Evolutionary conservation across 2,329 filamentous ascomycete genomes (phyloP), one percentile per base, ranked within the genome.

Genomic region (Xylariaceae sp.): DNA sequence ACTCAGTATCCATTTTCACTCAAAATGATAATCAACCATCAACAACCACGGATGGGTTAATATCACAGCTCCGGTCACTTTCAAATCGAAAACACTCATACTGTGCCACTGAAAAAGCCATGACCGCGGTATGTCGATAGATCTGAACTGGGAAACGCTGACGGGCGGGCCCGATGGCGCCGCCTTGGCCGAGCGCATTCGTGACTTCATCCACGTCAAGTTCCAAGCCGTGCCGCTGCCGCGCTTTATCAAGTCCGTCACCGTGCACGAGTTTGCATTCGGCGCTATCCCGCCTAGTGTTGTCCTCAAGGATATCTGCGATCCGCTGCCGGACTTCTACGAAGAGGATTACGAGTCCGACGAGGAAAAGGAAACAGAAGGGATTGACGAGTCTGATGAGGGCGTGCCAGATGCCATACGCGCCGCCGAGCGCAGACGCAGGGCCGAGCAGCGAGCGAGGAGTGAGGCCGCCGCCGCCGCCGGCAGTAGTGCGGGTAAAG

Each of bases 271-370:
- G 57, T 99, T 99, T 74, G 87, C 93, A 60, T 97, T 99, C 71
- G 94, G 94, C 41, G 84, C 80, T 23, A 85, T 93, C 43, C 81
- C 89, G 32, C 94, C 94, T 1, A 83, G 89, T 63, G 83, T 99
- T 35, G 91, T 95, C 69, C 87, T 99, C 66, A 97, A 97, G 74
- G 94, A 97, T 72, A 92, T 99, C 57, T 95, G 93, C 64, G 92
- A 99, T 70, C 94, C 94, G 2, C 81, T 97, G 53, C 87, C 92
- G 0, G 94, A 99, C 67, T 99, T 99, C 69, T 99, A 99, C 77
- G 94, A 97, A 64, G 86, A 90, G 63, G 85, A 89, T 21, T 77
- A 85, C 30, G 87, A 88, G 55, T 81, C 82, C 18, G 78, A 83
- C 21, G 81, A 82, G 32, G 81, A 78, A 30, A 81, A 85, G 10